phyloP scores from a whole-genome alignment of 495 filamentous ascomycete species.

The Aspergillus bertholletiae region DNA sequence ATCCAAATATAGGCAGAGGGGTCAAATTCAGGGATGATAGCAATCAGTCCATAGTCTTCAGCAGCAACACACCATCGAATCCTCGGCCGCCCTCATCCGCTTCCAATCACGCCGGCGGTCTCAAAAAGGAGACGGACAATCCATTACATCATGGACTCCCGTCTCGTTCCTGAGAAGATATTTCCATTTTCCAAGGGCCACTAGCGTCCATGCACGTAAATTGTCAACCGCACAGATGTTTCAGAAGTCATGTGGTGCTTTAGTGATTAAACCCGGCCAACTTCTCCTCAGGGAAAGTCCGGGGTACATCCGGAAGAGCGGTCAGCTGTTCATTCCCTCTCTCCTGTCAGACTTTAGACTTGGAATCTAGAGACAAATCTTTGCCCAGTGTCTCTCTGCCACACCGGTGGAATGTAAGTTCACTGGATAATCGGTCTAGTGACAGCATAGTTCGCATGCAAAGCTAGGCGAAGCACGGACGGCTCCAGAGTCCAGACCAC shows the following conservation, averaged over 20 bases:
- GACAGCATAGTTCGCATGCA: not conserved
- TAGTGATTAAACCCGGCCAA: not conserved
- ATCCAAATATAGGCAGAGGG: too few relatives aligned
- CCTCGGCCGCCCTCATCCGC: not conserved
- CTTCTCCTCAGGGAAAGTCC: not conserved
- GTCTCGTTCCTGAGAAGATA: not conserved
- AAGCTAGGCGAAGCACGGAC: not conserved
- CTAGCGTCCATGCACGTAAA: not conserved
- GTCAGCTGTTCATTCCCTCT: not conserved
- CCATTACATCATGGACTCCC: conserved; percentile 2
- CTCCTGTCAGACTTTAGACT: too few relatives aligned
- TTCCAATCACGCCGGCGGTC: not conserved
- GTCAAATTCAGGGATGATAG: too few relatives aligned
- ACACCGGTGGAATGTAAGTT: too few relatives aligned
- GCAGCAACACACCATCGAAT: too few relatives aligned
- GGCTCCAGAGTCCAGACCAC: not conserved
- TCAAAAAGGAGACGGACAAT: not conserved
- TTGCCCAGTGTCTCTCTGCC: too few relatives aligned
- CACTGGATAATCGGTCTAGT: too few relatives aligned
- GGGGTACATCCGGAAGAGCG: not conserved
- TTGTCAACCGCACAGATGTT: not conserved
- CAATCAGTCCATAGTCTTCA: too few relatives aligned
- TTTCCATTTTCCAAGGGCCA: too few relatives aligned
- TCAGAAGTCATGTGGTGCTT: conserved; percentile 2
- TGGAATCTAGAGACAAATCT: too few relatives aligned